Conservation (phyloP, 768 basidiomycete genomes). For the Leucosporidium creatinivorum region DNA sequence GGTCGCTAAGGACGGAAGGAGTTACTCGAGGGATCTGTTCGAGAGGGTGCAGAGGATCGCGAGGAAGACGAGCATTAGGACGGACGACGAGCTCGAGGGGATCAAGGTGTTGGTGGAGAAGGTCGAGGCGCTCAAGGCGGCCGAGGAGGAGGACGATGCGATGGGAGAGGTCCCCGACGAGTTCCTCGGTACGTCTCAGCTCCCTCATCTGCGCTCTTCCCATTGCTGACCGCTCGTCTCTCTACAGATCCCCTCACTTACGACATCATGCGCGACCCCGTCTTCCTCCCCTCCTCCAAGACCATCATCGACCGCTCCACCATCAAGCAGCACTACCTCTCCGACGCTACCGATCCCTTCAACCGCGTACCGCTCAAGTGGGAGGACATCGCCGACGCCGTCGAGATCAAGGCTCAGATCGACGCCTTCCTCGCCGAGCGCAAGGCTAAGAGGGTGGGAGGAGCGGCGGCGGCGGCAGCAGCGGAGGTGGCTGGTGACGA, state of each 20-base stretch:
- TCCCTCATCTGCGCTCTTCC: not conserved
- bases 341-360: conserved; percentile 89
- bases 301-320: conserved; percentile 76
- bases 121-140: conserved; percentile 75
- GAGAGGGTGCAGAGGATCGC: conserved; percentile 66
- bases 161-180: conserved; percentile 91
- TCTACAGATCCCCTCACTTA: conserved; percentile 75
- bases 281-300: conserved; percentile 74
- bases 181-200: conserved; percentile 62
- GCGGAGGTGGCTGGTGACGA: not conserved
- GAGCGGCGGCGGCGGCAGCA: not conserved
- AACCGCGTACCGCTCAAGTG: conserved; percentile 75
- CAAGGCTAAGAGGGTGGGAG: conserved; percentile 1
- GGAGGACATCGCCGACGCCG: conserved; percentile 56
- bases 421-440: conserved; percentile 58
- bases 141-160: conserved; percentile 72
- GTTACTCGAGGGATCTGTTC: conserved; percentile 77
- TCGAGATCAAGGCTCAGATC: conserved; percentile 66
- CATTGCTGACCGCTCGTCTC: not conserved
- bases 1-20: conserved; percentile 88
- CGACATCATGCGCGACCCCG: conserved; percentile 91
- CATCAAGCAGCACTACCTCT: conserved; percentile 89
- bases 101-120: conserved; percentile 63
- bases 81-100: conserved; percentile 64
- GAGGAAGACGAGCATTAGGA: conserved; percentile 58